Evolutionary conservation across 192 early-diverging fungal genomes (phyloP).

Genomic region (Umbelopsis vinacea): DNA sequence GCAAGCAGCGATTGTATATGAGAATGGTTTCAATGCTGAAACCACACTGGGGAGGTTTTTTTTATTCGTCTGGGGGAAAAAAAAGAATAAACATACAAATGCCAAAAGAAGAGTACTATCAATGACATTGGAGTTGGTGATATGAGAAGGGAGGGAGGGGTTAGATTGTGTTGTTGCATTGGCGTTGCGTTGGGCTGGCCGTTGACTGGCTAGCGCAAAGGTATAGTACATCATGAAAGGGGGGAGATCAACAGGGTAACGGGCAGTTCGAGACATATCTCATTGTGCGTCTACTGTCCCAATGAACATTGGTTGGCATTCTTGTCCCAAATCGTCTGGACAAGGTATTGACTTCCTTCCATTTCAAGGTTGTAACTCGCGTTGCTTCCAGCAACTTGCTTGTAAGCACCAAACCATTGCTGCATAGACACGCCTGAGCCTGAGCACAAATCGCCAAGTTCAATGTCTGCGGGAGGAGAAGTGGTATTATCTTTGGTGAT

Average conservation of each 20-base stretch:
- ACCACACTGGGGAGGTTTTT: no score
- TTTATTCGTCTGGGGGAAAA: no score
- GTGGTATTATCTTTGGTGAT: slow-evolving; percentile 17
- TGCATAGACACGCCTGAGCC: slow-evolving; percentile 17
- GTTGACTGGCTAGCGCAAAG: background rate
- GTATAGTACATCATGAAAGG: slow-evolving; percentile 14
- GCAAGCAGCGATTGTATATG: no score
- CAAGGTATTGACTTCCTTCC: slow-evolving; percentile 29
- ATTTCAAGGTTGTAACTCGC: slow-evolving; percentile 36
- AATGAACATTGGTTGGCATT: slow-evolving; percentile 75
- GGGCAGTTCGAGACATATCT: background rate
- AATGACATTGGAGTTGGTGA: no score
- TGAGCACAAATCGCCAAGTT: slow-evolving; percentile 38
- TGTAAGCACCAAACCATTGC: slow-evolving; percentile 28
- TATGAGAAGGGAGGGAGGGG: no score
- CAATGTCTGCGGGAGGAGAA: slow-evolving; percentile 6
- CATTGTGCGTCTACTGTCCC: slow-evolving; percentile 83
- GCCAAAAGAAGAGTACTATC: no score
- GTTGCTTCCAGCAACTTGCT: slow-evolving; percentile 20
- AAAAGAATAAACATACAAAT: no score
- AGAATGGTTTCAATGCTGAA: no score
- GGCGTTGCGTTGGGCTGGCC: no score
- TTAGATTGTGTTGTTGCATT: no score
- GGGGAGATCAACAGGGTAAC: background rate
- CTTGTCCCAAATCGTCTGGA: slow-evolving; percentile 50